These are phyloP conservation scores for Kingdonia uniflora DNA, from an alignment of 164 flowering plant genomes.

Conservation along the genomic window DNA sequence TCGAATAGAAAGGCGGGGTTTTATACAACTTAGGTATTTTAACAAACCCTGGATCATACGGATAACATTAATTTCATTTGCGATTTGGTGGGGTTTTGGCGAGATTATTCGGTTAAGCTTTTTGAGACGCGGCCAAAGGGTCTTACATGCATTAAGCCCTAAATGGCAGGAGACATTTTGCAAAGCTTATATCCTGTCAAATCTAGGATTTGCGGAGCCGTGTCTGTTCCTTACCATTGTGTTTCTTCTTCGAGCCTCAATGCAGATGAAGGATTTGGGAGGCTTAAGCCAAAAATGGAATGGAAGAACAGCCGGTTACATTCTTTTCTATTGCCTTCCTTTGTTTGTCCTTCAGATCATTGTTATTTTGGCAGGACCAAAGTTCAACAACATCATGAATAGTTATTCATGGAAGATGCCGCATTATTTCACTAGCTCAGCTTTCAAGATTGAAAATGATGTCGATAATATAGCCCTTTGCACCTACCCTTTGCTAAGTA, in stretches of 20 bases:
- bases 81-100: conserved; percentile 84
- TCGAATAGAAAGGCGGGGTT: conserved; percentile 41
- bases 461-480: conserved; percentile 38
- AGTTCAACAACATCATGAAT: conserved; percentile 22
- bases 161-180: conserved; percentile 82
- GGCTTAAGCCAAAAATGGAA: conserved; percentile 65
- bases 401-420: conserved; percentile 31
- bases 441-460: conserved; percentile 6
- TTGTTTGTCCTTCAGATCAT: conserved; percentile 60
- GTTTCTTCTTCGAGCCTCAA: conserved; percentile 77
- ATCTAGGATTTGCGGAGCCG: conserved; percentile 95
- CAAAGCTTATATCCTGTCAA: conserved; percentile 79
- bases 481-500: conserved; percentile 83
- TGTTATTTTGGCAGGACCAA: conserved; percentile 53
- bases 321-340: conserved; percentile 69
- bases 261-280: conserved; percentile 55
- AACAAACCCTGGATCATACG: conserved; percentile 91
- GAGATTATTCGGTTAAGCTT: conserved; percentile 63
- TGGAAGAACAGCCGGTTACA: conserved; percentile 44
- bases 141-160: conserved; percentile 29
- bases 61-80: conserved; percentile 42
- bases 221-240: conserved; percentile 67
- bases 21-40: conserved; percentile 56
- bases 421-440: conserved; percentile 43
- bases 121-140: conserved; percentile 41